Evolutionary conservation across 2,329 filamentous ascomycete species (phyloP).

Genomic region (Fusarium concolor): DNA sequence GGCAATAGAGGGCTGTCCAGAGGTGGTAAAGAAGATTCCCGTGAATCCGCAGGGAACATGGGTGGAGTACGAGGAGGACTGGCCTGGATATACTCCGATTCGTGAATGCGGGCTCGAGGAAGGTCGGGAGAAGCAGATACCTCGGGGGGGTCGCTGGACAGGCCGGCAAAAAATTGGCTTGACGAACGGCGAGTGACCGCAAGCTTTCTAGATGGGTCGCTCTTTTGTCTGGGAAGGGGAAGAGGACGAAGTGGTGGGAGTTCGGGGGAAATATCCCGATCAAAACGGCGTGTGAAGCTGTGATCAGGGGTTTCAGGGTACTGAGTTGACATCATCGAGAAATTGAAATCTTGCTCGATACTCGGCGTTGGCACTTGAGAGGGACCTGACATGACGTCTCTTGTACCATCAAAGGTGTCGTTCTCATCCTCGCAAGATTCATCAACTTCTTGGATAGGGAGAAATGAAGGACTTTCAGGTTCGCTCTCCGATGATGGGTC

Average conservation of each 20-base stretch:
- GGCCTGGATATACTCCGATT: conserved; percentile 52
- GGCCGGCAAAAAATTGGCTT: conserved; percentile 52
- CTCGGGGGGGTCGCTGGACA: conserved; percentile 58
- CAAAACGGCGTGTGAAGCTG: conserved; percentile 32
- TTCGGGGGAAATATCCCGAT: conserved; percentile 50
- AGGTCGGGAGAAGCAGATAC: conserved; percentile 57
- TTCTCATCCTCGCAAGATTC: conserved; percentile 13
- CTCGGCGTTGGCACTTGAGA: conserved; percentile 35
- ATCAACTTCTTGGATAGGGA: conserved; percentile 36
- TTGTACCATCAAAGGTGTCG: conserved; percentile 32
- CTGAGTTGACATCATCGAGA: conserved; percentile 7
- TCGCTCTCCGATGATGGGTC: conserved; percentile 27
- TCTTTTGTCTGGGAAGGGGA: conserved; percentile 45
- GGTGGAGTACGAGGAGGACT: conserved; percentile 65
- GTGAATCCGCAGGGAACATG: conserved; percentile 28
- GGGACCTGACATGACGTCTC: conserved; percentile 18
- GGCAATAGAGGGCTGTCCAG: conserved; percentile 61
- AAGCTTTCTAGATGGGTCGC: conserved; percentile 53
- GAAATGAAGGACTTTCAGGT: conserved; percentile 33
- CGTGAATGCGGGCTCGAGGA: conserved; percentile 46
- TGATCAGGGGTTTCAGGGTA: conserved; percentile 40
- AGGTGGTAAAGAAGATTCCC: conserved; percentile 54
- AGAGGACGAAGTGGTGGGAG: conserved; percentile 52
- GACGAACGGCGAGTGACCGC: conserved; percentile 54
- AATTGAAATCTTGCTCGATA: conserved; percentile 25